These are phyloP conservation scores for Eudorina sp. DNA, from an alignment of 139 green algal species.

Conservation along the genomic window DNA sequence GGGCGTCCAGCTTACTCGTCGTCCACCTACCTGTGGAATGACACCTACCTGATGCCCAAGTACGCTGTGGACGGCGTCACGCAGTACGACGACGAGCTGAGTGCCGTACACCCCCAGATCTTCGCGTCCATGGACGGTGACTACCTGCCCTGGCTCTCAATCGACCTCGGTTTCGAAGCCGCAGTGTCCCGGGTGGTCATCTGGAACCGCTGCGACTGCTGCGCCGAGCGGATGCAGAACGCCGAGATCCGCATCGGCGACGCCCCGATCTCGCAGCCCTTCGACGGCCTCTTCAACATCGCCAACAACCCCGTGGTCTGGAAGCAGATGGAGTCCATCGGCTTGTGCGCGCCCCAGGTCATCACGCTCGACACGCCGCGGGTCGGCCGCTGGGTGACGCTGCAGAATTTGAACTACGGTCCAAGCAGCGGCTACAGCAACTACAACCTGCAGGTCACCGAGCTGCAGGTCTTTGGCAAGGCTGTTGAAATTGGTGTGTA, in stretches of 20 bases:
- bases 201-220: constrained; percentile 11
- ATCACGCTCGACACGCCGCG: not conserved
- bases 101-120: too few relatives aligned
- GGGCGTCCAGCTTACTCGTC: not conserved
- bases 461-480: not conserved
- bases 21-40: not conserved
- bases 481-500: too few relatives aligned
- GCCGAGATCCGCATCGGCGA: not conserved
- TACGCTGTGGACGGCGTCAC: not conserved
- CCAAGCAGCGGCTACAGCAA: too few relatives aligned
- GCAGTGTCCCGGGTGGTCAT: not conserved
- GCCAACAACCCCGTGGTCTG: not conserved
- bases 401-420: not conserved
- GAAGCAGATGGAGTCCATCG: not conserved
- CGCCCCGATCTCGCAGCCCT: not conserved
- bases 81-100: not conserved
- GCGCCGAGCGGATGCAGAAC: not conserved
- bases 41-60: too few relatives aligned
- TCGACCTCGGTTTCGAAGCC: not conserved
- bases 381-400: not conserved
- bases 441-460: not conserved
- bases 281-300: not conserved
- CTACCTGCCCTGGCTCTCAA: not conserved
- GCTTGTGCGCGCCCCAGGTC: not conserved
- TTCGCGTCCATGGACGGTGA: not conserved